These are phyloP conservation scores for Pleurotus salmoneostramineus DNA, from an alignment of 768 basidiomycete genomes.

Conservation along the genomic window DNA sequence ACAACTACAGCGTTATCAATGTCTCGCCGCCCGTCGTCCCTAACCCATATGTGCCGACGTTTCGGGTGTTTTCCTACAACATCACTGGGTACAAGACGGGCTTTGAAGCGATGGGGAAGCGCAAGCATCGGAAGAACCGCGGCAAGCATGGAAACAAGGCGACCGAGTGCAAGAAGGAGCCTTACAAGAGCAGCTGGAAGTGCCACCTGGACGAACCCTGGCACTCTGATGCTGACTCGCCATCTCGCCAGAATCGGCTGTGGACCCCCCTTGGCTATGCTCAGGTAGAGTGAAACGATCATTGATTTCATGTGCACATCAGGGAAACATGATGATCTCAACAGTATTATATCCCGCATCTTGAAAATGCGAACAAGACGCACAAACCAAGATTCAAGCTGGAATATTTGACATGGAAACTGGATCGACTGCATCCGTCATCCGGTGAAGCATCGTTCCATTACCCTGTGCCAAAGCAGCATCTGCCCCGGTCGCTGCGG, in stretches of 20 bases:
- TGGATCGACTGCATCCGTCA: constrained; percentile 35
- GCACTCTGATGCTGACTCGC: constrained; percentile 60
- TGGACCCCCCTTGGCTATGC: constrained; percentile 82
- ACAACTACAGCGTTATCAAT: constrained; percentile 73
- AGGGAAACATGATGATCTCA: constrained; percentile 7
- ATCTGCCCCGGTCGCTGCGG: constrained; percentile 49
- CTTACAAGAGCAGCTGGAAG: constrained; percentile 58
- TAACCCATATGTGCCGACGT: constrained; percentile 79
- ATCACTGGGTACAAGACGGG: constrained; percentile 33
- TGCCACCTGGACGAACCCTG: constrained; percentile 58
- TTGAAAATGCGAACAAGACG: constrained; percentile 43
- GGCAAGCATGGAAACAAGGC: constrained; percentile 41
- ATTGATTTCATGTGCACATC: constrained; percentile 8
- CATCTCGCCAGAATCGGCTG: constrained; percentile 64
- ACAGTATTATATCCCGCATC: constrained; percentile 65
- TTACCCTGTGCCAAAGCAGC: constrained; percentile 53
- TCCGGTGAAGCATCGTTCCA: constrained; percentile 23
- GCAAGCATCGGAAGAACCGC: constrained; percentile 47
- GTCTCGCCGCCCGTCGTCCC: constrained; percentile 82
- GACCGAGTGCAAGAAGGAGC: constrained; percentile 42
- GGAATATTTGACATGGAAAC: constrained; percentile 71
- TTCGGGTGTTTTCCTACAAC: constrained; percentile 84
- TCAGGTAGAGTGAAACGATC: constrained; percentile 52
- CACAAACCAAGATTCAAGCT: constrained; percentile 62
- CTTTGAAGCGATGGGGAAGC: constrained; percentile 20